phyloP scores from a whole-genome alignment of 23 red algal species.

The Cyanidium caldarium region DNA sequence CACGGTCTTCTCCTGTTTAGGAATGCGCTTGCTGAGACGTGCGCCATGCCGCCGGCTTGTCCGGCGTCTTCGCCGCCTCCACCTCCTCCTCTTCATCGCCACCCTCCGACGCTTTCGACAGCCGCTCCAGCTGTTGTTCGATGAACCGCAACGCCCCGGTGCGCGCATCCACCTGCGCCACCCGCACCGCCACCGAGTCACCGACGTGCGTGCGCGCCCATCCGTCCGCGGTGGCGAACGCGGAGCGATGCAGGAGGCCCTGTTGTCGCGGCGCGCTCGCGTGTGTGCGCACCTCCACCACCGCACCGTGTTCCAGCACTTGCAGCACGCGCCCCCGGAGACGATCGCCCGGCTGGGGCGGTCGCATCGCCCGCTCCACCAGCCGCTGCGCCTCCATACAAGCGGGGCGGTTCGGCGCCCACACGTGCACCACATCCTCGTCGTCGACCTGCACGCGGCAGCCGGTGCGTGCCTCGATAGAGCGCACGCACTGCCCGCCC shows the following conservation, averaged over 20 bases:
- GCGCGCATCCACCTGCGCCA: background rate
- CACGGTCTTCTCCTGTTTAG: too few species aligned
- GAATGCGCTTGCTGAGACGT: too few species aligned
- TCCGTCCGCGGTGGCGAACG: background rate
- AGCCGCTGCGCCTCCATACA: background rate
- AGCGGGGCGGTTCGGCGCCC: background rate
- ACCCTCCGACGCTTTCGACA: too few species aligned
- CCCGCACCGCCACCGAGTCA: background rate
- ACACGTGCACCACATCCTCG: background rate
- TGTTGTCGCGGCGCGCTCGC: background rate
- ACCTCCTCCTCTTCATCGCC: too few species aligned
- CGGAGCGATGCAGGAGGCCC: constrained; percentile 1
- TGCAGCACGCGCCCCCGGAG: background rate
- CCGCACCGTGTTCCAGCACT: background rate
- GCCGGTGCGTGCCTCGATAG: background rate
- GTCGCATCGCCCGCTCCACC: background rate
- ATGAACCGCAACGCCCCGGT: background rate
- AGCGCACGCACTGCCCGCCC: background rate
- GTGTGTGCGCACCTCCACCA: background rate
- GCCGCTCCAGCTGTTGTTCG: too few species aligned
- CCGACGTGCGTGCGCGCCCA: background rate
- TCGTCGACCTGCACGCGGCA: background rate
- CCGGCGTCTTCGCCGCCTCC: too few species aligned
- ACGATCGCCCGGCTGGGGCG: background rate
- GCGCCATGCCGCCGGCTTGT: too few species aligned